phyloP scores from a whole-genome alignment of 2,329 filamentous ascomycete genomes.

The Sporothrix variecibatus region DNA sequence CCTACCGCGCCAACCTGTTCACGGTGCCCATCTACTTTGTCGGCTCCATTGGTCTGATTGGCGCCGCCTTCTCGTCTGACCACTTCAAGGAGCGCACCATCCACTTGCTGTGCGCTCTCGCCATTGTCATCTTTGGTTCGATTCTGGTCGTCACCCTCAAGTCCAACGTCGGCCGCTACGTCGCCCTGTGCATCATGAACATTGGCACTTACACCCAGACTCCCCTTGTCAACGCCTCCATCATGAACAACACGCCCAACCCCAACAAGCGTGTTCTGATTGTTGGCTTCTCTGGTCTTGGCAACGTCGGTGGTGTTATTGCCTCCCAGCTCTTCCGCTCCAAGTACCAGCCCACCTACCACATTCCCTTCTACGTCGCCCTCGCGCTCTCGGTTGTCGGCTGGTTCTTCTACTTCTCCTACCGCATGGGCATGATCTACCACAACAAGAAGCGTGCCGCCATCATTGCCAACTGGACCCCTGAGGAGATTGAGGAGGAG shows the following conservation, averaged over 20 bases:
- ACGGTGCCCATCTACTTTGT: conserved; percentile 39
- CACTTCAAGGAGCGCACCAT: conserved; percentile 22
- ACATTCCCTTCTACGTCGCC: conserved; percentile 1
- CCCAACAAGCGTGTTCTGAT: conserved; percentile 16
- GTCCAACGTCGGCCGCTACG: conserved; percentile 21
- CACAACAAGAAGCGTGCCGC: conserved; percentile 10
- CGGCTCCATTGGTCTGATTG: conserved; percentile 53
- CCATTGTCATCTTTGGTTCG: conserved; percentile 11
- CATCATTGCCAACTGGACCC: conserved; percentile 18
- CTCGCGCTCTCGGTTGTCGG: background rate
- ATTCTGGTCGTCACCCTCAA: conserved; percentile 18
- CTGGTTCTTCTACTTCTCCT: conserved; percentile 15
- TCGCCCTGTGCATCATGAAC: conserved; percentile 20
- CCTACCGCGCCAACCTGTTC: conserved; percentile 20
- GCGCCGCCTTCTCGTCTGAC: background rate
- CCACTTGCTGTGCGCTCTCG: conserved; percentile 5
- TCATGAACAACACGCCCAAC: conserved; percentile 17
- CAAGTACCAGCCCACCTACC: conserved; percentile 13
- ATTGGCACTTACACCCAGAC: conserved; percentile 19
- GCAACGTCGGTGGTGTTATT: conserved; percentile 20
- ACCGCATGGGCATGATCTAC: conserved; percentile 17
- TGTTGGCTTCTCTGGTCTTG: background rate
- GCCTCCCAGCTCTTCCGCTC: conserved; percentile 14
- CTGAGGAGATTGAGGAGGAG: conserved; percentile 18
- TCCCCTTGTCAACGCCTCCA: background rate